Evolutionary conservation across 2,329 filamentous ascomycete species (phyloP).

Genomic region (Verticillium klebahnii): DNA sequence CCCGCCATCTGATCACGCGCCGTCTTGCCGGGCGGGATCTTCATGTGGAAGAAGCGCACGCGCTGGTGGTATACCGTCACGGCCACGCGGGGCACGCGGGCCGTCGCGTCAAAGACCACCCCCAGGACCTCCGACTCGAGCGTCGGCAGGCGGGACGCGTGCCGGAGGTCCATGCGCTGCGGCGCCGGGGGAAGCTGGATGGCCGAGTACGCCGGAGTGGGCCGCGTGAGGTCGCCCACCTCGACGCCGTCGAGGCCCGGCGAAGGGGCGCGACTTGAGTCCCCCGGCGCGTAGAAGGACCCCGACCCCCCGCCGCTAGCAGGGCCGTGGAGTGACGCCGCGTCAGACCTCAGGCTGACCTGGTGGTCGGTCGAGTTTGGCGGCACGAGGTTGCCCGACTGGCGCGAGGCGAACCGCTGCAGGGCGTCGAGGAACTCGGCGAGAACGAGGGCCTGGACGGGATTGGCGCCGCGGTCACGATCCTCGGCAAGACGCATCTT

Average conservation of each 20-base stretch:
- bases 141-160: slow-evolving; percentile 7
- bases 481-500: slow-evolving; percentile 1
- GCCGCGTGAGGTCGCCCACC: background rate
- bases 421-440: background rate
- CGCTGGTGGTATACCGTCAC: slow-evolving; percentile 7
- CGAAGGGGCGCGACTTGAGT: background rate
- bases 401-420: background rate
- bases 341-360: background rate
- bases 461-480: background rate
- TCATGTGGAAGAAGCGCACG: slow-evolving; percentile 6
- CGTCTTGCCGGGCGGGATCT: background rate
- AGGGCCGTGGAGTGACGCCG: background rate
- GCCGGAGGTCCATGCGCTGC: slow-evolving; percentile 2
- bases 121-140: slow-evolving; percentile 7
- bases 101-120: slow-evolving; percentile 5
- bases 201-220: background rate
- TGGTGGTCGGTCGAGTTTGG: background rate
- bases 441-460: background rate
- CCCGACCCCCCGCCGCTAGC: background rate
- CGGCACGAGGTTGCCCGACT: background rate
- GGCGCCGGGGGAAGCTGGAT: background rate
- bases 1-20: background rate
- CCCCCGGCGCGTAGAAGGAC: background rate
- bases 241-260: background rate
- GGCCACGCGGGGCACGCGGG: slow-evolving; percentile 3